Base-by-base conservation (phyloP, 352 stramenopile genomes). In the Phytophthora niederhauseri region DNA sequence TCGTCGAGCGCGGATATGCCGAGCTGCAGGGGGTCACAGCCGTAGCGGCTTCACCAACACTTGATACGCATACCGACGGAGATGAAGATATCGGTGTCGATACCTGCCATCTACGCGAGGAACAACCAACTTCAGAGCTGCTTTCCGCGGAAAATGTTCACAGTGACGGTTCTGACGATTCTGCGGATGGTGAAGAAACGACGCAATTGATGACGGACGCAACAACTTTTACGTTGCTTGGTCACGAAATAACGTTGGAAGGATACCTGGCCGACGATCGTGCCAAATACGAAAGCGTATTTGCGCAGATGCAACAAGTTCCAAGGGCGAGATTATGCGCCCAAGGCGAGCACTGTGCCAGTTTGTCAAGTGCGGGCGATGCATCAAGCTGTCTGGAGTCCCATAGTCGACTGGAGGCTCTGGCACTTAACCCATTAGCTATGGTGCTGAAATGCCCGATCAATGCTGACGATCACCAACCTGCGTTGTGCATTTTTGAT, bases 401-500 rank as follows among this genome's bases (percentile, higher is more conserved):
- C 15, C 45, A 51, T 19, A 51, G 15, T 51, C 45, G 45, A 12
- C 19, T 20, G 15, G 45, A 51, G 20, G 45, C 45, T 11, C n/a
- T 51, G n/a, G 5, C n/a, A 19, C 7, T 51, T 24, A 51, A 51
- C 19, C 45, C 45, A 14, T 14, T 51, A 5, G 45, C 45, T 12
- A 51, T 51, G 45, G 15, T 51, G 45, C 45, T 51, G 45, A 51
- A 51, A 28, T 51, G 45, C 45, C 45, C 45, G 12, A 51, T 51
- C 17, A 11, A 26, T 11, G 15, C 9, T 12, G 45, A 20, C 7
- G 45, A 14, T 24, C 45, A 51, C n/a, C 3, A 12, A 24, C 45
- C n/a, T 15, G 7, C 45, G 20, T 26, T 24, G 45, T 51, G 45
- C n/a, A 24, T 51, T 51, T 51, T 51, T 51, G 45, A 51, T 12